Evolutionary conservation across 768 basidiomycete genomes (phyloP).

Genomic region (Lanmaoa pseudosensibilis): DNA sequence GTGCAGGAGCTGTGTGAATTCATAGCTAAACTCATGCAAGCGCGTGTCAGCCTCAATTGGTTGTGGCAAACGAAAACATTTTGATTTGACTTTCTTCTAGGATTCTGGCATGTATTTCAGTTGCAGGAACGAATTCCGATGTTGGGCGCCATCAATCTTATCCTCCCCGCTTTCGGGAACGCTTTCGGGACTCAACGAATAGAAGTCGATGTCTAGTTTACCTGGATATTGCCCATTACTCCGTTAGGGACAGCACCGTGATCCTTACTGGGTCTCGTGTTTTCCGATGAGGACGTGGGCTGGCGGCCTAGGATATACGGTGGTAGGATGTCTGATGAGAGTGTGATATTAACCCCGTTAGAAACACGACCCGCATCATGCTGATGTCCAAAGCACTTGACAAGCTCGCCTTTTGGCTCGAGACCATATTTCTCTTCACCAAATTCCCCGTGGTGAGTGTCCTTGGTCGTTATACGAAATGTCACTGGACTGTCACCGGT

Average conservation of each 20-base stretch:
- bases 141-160: not conserved
- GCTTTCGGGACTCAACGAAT: not conserved
- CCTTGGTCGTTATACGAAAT: not conserved
- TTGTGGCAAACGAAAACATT: too few species aligned
- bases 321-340: not conserved
- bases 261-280: not conserved
- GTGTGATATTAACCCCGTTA: not conserved
- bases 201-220: not conserved
- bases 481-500: not conserved
- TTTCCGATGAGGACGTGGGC: not conserved
- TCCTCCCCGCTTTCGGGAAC: not conserved
- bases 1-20: too few species aligned
- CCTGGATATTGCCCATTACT: not conserved
- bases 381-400: not conserved
- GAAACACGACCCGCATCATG: not conserved
- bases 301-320: not conserved
- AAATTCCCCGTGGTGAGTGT: constrained; percentile 33
- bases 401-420: constrained; percentile 14
- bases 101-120: not conserved
- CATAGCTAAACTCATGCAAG: not conserved
- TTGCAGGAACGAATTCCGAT: not conserved
- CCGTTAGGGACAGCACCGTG: not conserved
- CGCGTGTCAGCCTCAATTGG: not conserved
- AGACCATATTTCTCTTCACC: constrained; percentile 37
- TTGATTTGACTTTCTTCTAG: too few species aligned